phyloP scores from a whole-genome alignment of 106 monocot species.

The Dendrobium officinale region DNA sequence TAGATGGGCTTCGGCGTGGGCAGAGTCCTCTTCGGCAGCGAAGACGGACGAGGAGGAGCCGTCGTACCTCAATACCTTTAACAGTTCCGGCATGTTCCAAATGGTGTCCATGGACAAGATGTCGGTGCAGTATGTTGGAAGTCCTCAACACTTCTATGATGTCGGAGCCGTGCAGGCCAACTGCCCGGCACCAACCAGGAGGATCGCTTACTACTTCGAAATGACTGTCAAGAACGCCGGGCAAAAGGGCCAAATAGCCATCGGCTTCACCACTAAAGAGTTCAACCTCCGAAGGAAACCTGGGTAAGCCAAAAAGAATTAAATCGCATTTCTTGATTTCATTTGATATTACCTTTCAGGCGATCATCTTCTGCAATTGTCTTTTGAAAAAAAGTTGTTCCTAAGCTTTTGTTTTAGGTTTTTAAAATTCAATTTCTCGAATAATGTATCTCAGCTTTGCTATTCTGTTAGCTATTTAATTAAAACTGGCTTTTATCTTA shows the following conservation, averaged over 20 bases:
- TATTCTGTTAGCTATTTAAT: neutral
- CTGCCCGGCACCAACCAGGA: constrained; percentile 60
- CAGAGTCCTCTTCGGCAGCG: neutral
- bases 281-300: constrained; percentile 85
- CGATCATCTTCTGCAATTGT: neutral
- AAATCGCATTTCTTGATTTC: neutral
- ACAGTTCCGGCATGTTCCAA: constrained; percentile 83
- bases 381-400: neutral
- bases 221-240: constrained; percentile 84
- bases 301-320: constrained; percentile 34
- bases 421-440: too few species aligned
- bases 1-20: neutral
- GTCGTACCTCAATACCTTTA: constrained; percentile 75
- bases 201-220: constrained; percentile 79
- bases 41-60: constrained; percentile 35
- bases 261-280: constrained; percentile 62
- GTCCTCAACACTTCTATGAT: constrained; percentile 62
- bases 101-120: constrained; percentile 78
- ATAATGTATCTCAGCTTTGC: too few species aligned
- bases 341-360: neutral
- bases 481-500: neutral
- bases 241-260: constrained; percentile 56
- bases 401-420: neutral
- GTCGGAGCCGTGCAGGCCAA: constrained; percentile 86
- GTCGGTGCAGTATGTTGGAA: constrained; percentile 60